Evolutionary conservation across 768 basidiomycete species (phyloP).

Genomic region (Erythrobasidium yunnanense): DNA sequence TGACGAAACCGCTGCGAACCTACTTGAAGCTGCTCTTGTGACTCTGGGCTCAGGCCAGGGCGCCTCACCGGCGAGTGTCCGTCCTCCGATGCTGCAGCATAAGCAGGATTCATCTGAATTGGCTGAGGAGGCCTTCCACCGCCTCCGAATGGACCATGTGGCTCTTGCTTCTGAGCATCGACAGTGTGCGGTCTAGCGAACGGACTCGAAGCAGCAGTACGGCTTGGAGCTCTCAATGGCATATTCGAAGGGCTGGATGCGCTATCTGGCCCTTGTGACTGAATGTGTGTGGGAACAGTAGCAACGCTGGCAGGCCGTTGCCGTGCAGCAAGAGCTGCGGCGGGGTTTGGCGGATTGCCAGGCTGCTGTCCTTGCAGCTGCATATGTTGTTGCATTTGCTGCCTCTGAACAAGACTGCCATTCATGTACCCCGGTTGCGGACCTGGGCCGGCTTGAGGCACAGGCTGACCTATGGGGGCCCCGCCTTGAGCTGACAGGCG

Average conservation of each 20-base stretch:
- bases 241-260: not conserved
- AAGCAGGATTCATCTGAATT: too few relatives aligned
- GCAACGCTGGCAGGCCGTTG: constrained; percentile 5
- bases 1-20: not conserved
- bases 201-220: not conserved
- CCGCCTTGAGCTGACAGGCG: too few relatives aligned
- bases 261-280: not conserved
- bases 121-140: too few relatives aligned
- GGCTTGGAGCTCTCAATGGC: constrained; percentile 7
- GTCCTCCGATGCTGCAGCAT: not conserved
- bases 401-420: too few relatives aligned
- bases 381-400: not conserved
- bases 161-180: not conserved
- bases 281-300: too few relatives aligned
- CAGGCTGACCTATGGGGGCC: too few relatives aligned
- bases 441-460: not conserved
- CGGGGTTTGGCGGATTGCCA: not conserved
- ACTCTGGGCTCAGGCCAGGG: not conserved
- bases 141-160: too few relatives aligned
- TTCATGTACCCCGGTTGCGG: too few relatives aligned
- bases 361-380: not conserved
- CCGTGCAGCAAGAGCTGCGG: not conserved
- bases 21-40: not conserved
- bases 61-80: not conserved
- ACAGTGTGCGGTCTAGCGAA: not conserved